Percentiles rank a stretch among this genome's conserved stretches.
These are phyloP conservation scores for Pseudopyricularia javanii DNA, from an alignment of 2,329 filamentous ascomycete genomes.

Conservation along the genomic window DNA sequence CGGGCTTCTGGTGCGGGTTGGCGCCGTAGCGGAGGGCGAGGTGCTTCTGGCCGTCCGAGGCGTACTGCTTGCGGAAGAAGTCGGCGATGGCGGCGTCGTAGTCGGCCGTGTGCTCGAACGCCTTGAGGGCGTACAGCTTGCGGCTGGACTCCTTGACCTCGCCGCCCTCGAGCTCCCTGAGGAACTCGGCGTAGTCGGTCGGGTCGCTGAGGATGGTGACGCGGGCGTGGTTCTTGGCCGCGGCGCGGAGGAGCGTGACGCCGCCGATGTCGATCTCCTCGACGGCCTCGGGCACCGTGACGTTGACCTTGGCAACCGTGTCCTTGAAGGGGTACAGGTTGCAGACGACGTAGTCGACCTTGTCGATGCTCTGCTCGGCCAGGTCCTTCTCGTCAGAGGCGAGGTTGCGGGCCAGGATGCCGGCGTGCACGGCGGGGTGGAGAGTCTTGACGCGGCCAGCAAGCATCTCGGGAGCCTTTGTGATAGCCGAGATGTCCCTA, in stretches of 20 bases:
- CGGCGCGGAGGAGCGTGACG: conserved; percentile 89
- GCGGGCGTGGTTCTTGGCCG: conserved; percentile 93
- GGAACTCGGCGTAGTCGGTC: conserved; percentile 83
- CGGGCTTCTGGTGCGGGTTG: conserved; percentile 97
- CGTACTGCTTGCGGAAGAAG: conserved; percentile 97
- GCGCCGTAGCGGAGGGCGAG: conserved; percentile 83
- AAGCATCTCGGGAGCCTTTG: conserved; percentile 93
- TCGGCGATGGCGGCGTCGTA: conserved; percentile 91
- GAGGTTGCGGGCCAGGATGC: conserved; percentile 87
- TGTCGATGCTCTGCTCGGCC: conserved; percentile 85
- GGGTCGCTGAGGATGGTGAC: conserved; percentile 96
- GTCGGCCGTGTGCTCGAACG: conserved; percentile 94
- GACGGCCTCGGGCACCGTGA: conserved; percentile 91
- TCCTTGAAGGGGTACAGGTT: conserved; percentile 99
- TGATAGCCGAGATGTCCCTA: conserved; percentile 95
- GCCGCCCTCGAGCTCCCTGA: conserved; percentile 77
- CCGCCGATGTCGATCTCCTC: conserved; percentile 99
- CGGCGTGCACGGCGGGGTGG: conserved; percentile 81
- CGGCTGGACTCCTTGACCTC: conserved; percentile 77
- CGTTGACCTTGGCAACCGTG: conserved; percentile 91
- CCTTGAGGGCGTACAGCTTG: conserved; percentile 87
- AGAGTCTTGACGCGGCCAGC: conserved; percentile 72
- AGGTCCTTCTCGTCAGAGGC: conserved; percentile 95
- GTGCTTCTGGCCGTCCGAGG: conserved; percentile 72
- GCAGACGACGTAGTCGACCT: conserved; percentile 93